Evolutionary conservation across 2,329 filamentous ascomycete genomes (phyloP).

Genomic region (Pseudocercospora vitis): DNA sequence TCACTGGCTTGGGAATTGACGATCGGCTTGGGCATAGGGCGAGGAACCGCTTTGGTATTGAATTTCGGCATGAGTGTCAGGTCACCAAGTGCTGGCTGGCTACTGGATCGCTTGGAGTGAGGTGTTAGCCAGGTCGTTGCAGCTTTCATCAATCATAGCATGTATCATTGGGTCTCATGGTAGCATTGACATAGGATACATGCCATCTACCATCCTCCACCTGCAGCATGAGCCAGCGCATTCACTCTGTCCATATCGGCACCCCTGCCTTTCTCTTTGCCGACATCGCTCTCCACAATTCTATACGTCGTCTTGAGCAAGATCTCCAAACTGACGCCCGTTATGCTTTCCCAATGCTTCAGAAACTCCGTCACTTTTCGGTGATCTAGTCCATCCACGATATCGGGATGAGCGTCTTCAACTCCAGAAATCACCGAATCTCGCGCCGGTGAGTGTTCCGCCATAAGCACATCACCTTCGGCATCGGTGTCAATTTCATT

Average conservation of each 20-base stretch:
- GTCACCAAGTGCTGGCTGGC: no score
- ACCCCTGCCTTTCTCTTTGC: conserved; percentile 64
- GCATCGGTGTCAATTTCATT: conserved; percentile 16
- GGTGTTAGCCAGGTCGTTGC: no score
- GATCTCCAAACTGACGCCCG: conserved; percentile 68
- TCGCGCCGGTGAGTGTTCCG: conserved; percentile 23
- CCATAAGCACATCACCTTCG: conserved; percentile 25
- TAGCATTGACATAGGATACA: background rate
- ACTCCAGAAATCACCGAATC: conserved; percentile 33
- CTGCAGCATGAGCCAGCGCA: conserved; percentile 84
- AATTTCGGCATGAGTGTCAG: no score
- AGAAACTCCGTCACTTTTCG: conserved; percentile 67
- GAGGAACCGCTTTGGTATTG: no score
- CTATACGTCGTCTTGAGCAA: conserved; percentile 85
- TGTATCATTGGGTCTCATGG: background rate
- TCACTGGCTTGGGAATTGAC: no score
- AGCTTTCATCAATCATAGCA: background rate
- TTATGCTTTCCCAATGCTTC: conserved; percentile 71
- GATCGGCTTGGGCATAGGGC: no score
- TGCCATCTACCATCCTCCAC: conserved; percentile 80
- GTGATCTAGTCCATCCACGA: conserved; percentile 58
- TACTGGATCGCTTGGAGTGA: no score
- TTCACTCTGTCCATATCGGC: conserved; percentile 78
- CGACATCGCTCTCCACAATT: conserved; percentile 91
- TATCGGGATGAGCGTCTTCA: conserved; percentile 32